These are phyloP conservation scores for Thalassiosira livingstoniorum DNA, from an alignment of 352 stramenopile genomes.

Conservation along the genomic window DNA sequence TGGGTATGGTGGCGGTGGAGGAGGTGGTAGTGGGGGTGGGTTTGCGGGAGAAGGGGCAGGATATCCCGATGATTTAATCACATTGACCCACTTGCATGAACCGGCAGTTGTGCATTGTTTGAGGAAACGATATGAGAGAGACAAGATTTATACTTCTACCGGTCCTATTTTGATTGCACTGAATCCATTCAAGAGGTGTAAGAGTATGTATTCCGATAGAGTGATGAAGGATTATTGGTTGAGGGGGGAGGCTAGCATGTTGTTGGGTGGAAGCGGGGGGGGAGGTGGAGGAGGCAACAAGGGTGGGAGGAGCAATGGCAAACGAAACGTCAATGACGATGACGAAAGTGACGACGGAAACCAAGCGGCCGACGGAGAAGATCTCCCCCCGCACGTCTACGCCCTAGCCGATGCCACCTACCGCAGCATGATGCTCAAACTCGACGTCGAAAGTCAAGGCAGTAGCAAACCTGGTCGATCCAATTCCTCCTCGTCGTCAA, in stretches of 20 bases:
- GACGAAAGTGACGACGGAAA: conserved; percentile 5
- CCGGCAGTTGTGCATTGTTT: conserved; percentile 92
- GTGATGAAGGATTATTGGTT: conserved; percentile 77
- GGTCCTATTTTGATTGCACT: conserved; percentile 86
- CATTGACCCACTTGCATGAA: conserved; percentile 93
- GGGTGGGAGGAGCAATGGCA: conserved; percentile 7
- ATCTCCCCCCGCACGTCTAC: conserved; percentile 84
- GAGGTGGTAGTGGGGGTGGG: no score
- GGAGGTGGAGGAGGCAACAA: conserved; percentile 7
- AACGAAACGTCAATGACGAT: no score
- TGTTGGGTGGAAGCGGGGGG: conserved; percentile 26
- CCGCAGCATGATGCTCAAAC: conserved; percentile 79
- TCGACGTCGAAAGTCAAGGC: conserved; percentile 45
- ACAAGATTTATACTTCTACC: conserved; percentile 88
- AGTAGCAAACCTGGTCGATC: conserved; percentile 2
- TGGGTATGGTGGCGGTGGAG: conserved; percentile 1
- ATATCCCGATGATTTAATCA: conserved; percentile 90
- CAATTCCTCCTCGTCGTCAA: not conserved
- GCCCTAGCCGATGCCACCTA: conserved; percentile 83
- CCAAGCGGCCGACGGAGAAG: conserved; percentile 3
- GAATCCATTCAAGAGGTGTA: conserved; percentile 86
- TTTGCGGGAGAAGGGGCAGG: not conserved
- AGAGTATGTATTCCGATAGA: conserved; percentile 78
- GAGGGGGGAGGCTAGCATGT: conserved; percentile 47
- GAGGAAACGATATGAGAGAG: conserved; percentile 62